Evolutionary conservation across 495 filamentous ascomycete genomes (phyloP), one percentile per base, ranked within the genome.

Genomic region (Tuber brumale): DNA sequence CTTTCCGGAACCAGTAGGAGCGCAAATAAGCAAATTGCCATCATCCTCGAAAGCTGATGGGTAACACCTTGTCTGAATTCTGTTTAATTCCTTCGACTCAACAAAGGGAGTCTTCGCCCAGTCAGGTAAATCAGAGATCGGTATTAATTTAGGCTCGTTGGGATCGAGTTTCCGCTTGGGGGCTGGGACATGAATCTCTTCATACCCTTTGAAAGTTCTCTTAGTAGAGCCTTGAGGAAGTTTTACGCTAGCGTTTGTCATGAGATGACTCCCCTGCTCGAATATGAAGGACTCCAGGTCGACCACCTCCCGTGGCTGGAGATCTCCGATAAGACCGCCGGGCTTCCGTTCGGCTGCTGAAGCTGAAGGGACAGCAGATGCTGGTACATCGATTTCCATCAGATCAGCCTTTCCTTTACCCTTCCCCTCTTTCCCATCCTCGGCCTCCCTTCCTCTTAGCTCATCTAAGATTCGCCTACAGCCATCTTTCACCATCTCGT

Each of bases 221-320:
- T 98, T 97, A 0, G 92, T 97, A 1, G 96, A 97, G 39, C 96
- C 95, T 81, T 97, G 92, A 1, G 95, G 95, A n/a, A 98, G 88
- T 77, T 92, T 93, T 70, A 98, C 94, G 83, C 92, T 97, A 3
- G 94, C 91, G 80, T 99, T 98, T 16, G 96, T 97, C 94, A 98
- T 98, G 27, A 98, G 87, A 86, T 99, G 95, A 80, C 97, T 98
- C 23, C 95, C 95, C 84, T 98, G 95, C 81, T 97, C 95, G 84
- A 99, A 99, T 44, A 97, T 88, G 31, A 99, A 89, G 78, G 97
- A 97, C 79, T 99, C 94, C 69, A 99, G 85, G 81, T 97, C 97
- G 85, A 97, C 94, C 23, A 92, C 85, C 81, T 92, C 91, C 75
- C 91, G 89, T 0, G 95, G 95, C 81, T 97, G 93, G 72, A 98